Evolutionary conservation across 2,329 filamentous ascomycete genomes (phyloP), one percentile per base, ranked within the genome.

Genomic region (Cercospora sesami): DNA sequence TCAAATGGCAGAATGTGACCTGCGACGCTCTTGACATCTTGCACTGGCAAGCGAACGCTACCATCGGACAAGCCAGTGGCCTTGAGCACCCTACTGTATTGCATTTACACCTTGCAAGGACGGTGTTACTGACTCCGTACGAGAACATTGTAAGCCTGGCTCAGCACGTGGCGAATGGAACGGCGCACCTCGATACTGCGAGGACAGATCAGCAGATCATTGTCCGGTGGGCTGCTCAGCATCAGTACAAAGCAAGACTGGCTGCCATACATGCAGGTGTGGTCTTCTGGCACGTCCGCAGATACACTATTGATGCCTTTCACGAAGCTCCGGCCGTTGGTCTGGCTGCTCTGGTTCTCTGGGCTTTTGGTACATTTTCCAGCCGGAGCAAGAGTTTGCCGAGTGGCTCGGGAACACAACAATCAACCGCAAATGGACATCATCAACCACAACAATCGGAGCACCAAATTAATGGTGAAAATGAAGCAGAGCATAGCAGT

Each of bases 301-400:
- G 83, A 16, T 86, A 83, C 71, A 82, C 81, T 2, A 78, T 79
- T 1, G 81, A 81, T 69, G 81, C 79, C 12, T 85, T 85, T 69
- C 91, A 91, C 75, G 86, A 87, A 72, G 87, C 89, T 0, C 85
- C 91, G 3, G 86, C 86, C 0, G 83, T 91, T 0, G 89, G 90
- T 71, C 88, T 91, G 71, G 88, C 87, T 3, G 83, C 86, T 9
- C 80, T 92, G 3, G 85, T 86, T 0, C 78, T 92, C 12, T 92
- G 90, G 90, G 85, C 86, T 0, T 91, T 83, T 69, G 77, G 80
- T 3, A 76, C 72, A 5, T 77, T 73, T 48, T 60, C 70, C 30
- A 58, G 58, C 23, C 65, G 55, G 48, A 30, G 53, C 28, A 57
- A 23, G 14, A 57, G 21, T 57, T 28, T 28, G 23, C 31, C 26